A percentile compares a stretch with the other conserved stretches of the same genome.
Evolutionary conservation across 2,329 filamentous ascomycete species (phyloP).

Genomic region (Aureobasidium sp.): DNA sequence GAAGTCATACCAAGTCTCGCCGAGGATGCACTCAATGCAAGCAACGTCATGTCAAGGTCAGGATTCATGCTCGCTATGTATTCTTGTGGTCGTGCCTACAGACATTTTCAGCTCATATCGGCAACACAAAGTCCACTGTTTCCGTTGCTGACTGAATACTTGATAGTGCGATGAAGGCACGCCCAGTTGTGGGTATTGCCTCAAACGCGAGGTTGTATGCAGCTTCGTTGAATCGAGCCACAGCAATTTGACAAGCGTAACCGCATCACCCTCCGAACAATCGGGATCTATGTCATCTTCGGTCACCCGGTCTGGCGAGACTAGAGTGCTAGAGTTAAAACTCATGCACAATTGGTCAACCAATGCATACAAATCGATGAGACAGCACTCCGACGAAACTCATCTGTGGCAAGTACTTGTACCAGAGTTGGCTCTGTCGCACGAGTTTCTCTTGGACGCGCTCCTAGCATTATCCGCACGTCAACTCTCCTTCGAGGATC

Average conservation of each 20-base stretch:
- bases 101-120: background rate
- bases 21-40: constrained; percentile 14
- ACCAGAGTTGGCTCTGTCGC: background rate
- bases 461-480: background rate
- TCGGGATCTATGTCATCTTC: background rate
- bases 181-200: constrained; percentile 11
- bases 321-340: background rate
- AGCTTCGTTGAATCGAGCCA: background rate
- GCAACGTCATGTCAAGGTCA: constrained; percentile 13
- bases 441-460: background rate
- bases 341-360: constrained; percentile 4
- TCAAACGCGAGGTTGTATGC: constrained; percentile 3
- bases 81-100: background rate
- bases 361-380: background rate
- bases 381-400: background rate
- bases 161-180: constrained; percentile 11
- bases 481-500: background rate
- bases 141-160: background rate
- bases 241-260: background rate
- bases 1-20: constrained; percentile 12
- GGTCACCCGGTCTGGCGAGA: too few species aligned
- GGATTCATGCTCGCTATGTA: background rate
- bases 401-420: background rate
- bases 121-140: background rate
- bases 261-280: background rate